These are phyloP conservation scores for Boletus insuetus DNA, from an alignment of 768 basidiomycete species.

Conservation along the genomic window DNA sequence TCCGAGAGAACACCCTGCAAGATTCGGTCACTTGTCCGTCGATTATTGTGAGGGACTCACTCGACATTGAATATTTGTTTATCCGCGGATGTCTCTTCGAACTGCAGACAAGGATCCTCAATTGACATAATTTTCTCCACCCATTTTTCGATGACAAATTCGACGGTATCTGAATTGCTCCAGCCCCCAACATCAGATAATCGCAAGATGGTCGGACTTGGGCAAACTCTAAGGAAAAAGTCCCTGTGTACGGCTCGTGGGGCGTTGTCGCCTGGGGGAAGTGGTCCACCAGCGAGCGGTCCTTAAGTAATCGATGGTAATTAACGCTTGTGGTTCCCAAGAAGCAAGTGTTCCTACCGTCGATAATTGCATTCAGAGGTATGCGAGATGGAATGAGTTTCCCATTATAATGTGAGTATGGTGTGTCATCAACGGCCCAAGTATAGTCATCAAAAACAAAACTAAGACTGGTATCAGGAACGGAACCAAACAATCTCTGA, in stretches of 20 bases:
- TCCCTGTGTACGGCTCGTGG: slow-evolving; percentile 36
- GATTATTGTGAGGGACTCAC: slow-evolving; percentile 7
- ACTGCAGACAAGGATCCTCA: slow-evolving; percentile 39
- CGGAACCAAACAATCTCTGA: neutral
- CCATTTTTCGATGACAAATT: slow-evolving; percentile 36
- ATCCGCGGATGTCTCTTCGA: slow-evolving; percentile 22
- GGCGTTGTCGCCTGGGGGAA: slow-evolving; percentile 27
- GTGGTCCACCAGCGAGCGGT: slow-evolving; percentile 37
- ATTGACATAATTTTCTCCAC: slow-evolving; percentile 30
- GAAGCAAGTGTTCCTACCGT: slow-evolving; percentile 21
- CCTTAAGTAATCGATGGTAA: slow-evolving; percentile 19
- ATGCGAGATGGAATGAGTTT: slow-evolving; percentile 37
- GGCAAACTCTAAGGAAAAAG: slow-evolving; percentile 39
- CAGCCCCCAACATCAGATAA: slow-evolving; percentile 24
- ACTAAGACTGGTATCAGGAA: slow-evolving; percentile 16
- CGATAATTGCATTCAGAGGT: slow-evolving; percentile 35
- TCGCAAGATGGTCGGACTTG: slow-evolving; percentile 32
- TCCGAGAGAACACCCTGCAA: slow-evolving; percentile 31
- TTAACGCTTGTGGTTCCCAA: neutral
- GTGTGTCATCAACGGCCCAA: slow-evolving; percentile 33
- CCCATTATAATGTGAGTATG: slow-evolving; percentile 35
- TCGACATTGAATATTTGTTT: slow-evolving; percentile 15
- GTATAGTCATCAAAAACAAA: slow-evolving; percentile 44
- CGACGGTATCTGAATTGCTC: slow-evolving; percentile 23
- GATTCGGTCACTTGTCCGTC: neutral